These are phyloP conservation scores for Podaxis pistillaris DNA, from an alignment of 768 basidiomycete genomes.

Conservation along the genomic window DNA sequence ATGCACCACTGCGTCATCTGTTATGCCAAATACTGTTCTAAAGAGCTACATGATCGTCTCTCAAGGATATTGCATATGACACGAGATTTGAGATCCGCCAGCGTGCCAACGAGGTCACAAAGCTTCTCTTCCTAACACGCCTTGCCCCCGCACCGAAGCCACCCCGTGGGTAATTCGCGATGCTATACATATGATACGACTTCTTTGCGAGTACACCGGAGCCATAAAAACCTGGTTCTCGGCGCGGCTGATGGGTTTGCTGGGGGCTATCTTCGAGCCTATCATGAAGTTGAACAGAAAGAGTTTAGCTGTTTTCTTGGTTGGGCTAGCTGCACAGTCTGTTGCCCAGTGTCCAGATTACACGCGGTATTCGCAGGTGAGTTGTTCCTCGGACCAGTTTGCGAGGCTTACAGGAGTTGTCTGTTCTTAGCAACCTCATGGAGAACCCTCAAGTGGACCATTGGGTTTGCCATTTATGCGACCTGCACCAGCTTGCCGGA, in stretches of 20 bases:
- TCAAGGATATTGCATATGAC: neutral
- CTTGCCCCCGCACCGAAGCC: constrained; percentile 10
- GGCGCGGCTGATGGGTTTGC: neutral
- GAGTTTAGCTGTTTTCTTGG: constrained; percentile 22
- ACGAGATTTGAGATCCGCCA: neutral
- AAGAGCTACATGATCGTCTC: neutral
- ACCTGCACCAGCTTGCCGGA: constrained; percentile 65
- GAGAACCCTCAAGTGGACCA: constrained; percentile 55
- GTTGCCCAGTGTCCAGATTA: constrained; percentile 59
- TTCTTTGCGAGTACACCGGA: constrained; percentile 2
- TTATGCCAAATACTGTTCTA: neutral
- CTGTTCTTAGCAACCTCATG: constrained; percentile 51
- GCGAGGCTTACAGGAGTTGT: constrained; percentile 4
- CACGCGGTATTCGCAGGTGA: constrained; percentile 55
- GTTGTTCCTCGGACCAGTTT: constrained; percentile 5
- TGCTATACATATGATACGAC: constrained; percentile 8
- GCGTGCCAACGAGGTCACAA: neutral
- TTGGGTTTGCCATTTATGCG: constrained; percentile 72
- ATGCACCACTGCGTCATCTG: neutral
- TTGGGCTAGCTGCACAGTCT: constrained; percentile 23
- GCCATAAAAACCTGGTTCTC: constrained; percentile 5
- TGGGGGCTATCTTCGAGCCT: neutral
- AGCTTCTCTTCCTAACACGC: constrained; percentile 1
- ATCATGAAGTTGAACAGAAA: constrained; percentile 21
- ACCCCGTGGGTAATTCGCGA: constrained; percentile 1